Conservation (phyloP, 345 rosid species). For the Eucalyptus dawsonii region DNA sequence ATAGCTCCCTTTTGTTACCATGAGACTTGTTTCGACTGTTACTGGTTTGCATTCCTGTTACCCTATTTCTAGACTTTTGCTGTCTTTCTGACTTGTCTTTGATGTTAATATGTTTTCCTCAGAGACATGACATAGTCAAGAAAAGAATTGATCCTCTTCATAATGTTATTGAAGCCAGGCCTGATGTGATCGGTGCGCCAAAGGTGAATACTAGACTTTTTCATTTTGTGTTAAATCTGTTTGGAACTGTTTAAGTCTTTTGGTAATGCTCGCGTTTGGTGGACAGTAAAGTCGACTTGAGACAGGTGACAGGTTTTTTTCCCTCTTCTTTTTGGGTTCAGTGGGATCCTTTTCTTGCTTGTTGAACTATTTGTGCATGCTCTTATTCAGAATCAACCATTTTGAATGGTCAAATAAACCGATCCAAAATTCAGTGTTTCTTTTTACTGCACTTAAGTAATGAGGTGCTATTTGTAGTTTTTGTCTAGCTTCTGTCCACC, state of each 20-base stretch:
- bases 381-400: neutral
- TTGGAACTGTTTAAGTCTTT: neutral
- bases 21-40: neutral
- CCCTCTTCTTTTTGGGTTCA: neutral
- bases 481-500: neutral
- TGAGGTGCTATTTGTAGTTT: neutral
- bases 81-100: neutral
- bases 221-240: neutral
- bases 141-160: slow-evolving; percentile 47
- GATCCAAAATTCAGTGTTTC: neutral
- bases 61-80: neutral
- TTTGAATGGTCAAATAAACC: neutral
- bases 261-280: neutral
- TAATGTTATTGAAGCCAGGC: slow-evolving; percentile 39
- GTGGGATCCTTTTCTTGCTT: neutral
- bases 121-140: slow-evolving; percentile 65
- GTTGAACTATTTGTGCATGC: neutral
- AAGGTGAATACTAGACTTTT: slow-evolving; percentile 15
- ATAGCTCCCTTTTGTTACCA: neutral
- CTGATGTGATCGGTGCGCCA: slow-evolving; percentile 59
- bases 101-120: neutral
- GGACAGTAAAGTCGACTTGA: neutral
- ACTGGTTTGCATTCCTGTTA: neutral
- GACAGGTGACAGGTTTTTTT: neutral
- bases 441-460: neutral